Conservation (phyloP, 1,139 yeast genomes). For the Meyerozyma carpophila region DNA sequence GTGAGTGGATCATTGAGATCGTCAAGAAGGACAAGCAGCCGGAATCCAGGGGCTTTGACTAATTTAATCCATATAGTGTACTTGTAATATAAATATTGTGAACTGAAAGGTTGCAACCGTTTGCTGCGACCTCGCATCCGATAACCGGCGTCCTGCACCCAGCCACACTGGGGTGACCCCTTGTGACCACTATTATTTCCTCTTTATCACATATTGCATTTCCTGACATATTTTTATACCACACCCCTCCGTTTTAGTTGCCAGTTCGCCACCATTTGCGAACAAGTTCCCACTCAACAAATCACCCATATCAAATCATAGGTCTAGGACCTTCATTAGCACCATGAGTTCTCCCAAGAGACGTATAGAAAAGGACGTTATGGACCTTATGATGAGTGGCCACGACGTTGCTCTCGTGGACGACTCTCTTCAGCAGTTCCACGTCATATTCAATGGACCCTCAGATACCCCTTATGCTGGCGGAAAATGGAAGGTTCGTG, state of each 20-base stretch:
- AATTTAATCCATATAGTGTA: background rate
- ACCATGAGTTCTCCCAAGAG: constrained; percentile 68
- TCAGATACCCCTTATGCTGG: constrained; percentile 83
- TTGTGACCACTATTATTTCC: background rate
- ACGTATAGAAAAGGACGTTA: constrained; percentile 93
- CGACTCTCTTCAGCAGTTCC: constrained; percentile 88
- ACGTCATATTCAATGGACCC: constrained; percentile 85
- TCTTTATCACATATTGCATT: background rate
- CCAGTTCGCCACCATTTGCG: background rate
- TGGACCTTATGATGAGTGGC: constrained; percentile 95
- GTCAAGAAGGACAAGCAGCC: constrained; percentile 21
- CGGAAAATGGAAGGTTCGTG: constrained; percentile 89
- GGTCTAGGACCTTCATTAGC: background rate
- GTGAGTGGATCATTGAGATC: constrained; percentile 26
- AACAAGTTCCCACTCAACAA: background rate
- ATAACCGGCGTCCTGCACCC: background rate
- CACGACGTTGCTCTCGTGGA: constrained; percentile 82
- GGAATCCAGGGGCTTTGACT: constrained; percentile 3
- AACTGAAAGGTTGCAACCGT: background rate
- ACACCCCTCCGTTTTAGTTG: background rate
- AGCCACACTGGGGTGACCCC: background rate
- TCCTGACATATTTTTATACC: background rate
- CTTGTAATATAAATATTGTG: no score
- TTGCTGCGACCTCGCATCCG: no score
- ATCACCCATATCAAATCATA: background rate